Conservation (phyloP, 192 early-diverging fungal genomes). For the Phlyctochytrium arcticum region DNA sequence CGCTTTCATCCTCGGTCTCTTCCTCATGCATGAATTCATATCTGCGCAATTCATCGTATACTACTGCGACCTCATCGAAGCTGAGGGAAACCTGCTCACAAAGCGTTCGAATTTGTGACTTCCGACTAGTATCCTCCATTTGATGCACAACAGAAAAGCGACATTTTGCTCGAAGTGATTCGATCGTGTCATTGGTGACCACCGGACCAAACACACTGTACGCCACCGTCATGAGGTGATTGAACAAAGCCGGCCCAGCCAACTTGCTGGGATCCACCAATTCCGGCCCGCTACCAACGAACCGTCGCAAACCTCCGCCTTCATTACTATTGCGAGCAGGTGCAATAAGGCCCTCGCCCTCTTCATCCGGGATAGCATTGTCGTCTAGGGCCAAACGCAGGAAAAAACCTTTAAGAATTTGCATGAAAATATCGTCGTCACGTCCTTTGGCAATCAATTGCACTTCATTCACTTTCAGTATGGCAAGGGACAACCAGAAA, state of each 20-base stretch:
- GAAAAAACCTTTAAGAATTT: constrained; percentile 53
- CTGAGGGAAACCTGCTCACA: constrained; percentile 49
- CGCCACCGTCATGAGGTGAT: constrained; percentile 36
- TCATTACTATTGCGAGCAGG: constrained; percentile 13
- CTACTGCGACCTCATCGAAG: constrained; percentile 47
- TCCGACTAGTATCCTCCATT: constrained; percentile 52
- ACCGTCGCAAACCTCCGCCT: background rate
- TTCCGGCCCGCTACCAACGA: background rate
- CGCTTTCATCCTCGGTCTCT: constrained; percentile 31
- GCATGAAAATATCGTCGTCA: constrained; percentile 55
- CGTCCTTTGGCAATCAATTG: constrained; percentile 36
- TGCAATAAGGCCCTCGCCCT: background rate
- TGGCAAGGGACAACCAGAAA: constrained; percentile 53
- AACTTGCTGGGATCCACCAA: constrained; percentile 23
- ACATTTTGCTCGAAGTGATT: constrained; percentile 42
- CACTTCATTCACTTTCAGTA: constrained; percentile 54
- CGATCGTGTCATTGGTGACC: constrained; percentile 47
- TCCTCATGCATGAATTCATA: constrained; percentile 50
- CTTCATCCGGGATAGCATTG: constrained; percentile 2
- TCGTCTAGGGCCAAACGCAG: constrained; percentile 35
- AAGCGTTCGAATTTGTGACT: constrained; percentile 50
- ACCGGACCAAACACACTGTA: constrained; percentile 34
- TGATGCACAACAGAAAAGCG: constrained; percentile 52
- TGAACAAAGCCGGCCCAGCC: constrained; percentile 37
- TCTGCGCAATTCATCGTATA: constrained; percentile 45